phyloP scores from a whole-genome alignment of 345 rosid species.

The Eucalyptus paniculata region DNA sequence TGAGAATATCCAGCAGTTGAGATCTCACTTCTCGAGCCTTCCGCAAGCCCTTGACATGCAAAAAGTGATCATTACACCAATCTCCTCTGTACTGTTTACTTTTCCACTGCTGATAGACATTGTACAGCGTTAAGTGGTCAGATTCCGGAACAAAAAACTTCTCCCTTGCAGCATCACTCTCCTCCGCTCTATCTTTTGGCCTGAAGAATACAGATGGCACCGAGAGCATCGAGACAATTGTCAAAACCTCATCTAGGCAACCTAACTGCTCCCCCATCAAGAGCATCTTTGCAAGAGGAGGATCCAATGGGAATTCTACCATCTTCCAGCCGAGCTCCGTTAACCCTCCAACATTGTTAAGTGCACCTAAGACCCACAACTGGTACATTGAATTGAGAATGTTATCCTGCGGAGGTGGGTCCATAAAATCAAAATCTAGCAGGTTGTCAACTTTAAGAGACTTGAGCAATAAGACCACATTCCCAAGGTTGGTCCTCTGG shows the following conservation, averaged over 20 bases:
- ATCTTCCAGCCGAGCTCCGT: slow-evolving; percentile 97
- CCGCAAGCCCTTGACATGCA: slow-evolving; percentile 73
- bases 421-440: slow-evolving; percentile 97
- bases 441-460: slow-evolving; percentile 82
- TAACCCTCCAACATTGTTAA: slow-evolving; percentile 75
- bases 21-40: slow-evolving; percentile 97
- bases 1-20: slow-evolving; percentile 87
- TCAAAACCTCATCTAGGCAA: slow-evolving; percentile 87
- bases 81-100: slow-evolving; percentile 88
- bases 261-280: slow-evolving; percentile 78
- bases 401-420: slow-evolving; percentile 98
- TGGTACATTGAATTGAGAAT: slow-evolving; percentile 98
- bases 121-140: slow-evolving; percentile 76
- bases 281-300: slow-evolving; percentile 98
- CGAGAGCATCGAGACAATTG: slow-evolving; percentile 97
- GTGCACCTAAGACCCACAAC: slow-evolving; percentile 95
- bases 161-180: slow-evolving; percentile 91
- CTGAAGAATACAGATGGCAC: slow-evolving; percentile 97
- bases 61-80: slow-evolving; percentile 84
- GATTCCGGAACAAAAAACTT: slow-evolving; percentile 91
- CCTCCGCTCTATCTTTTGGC: slow-evolving; percentile 93
- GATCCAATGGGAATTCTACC: slow-evolving; percentile 98
- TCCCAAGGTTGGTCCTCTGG: slow-evolving; percentile 95
- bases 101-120: slow-evolving; percentile 94
- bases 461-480: slow-evolving; percentile 86